phyloP scores from a whole-genome alignment of 108 stramenopile genomes.

The Chaetoceros tenuissimus region DNA sequence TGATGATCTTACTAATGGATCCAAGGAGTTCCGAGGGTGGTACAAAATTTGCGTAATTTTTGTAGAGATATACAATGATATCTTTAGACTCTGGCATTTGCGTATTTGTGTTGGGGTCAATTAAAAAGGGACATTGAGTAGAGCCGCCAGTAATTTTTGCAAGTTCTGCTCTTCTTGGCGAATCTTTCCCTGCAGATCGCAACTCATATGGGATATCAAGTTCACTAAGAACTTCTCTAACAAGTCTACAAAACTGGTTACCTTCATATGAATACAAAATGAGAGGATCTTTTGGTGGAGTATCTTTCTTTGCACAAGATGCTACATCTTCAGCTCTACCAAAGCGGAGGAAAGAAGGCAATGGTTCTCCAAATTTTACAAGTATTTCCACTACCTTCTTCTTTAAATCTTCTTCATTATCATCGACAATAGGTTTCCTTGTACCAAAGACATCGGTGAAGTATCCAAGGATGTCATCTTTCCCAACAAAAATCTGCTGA shows the following conservation, averaged over 20 bases:
- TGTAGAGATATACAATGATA: constrained; percentile 75
- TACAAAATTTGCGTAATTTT: constrained; percentile 60
- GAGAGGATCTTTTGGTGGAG: constrained; percentile 18
- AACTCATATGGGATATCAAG: constrained; percentile 77
- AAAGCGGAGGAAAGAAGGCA: constrained; percentile 12
- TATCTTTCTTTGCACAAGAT: background rate
- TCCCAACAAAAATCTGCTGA: constrained; percentile 25
- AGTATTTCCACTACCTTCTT: constrained; percentile 7
- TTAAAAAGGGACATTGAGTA: constrained; percentile 74
- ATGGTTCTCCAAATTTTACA: background rate
- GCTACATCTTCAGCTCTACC: constrained; percentile 18
- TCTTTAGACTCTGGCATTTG: constrained; percentile 71
- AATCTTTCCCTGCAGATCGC: constrained; percentile 61
- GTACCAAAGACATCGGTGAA: constrained; percentile 29
- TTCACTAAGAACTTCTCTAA: constrained; percentile 83
- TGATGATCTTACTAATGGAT: constrained; percentile 32
- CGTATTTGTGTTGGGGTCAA: constrained; percentile 80
- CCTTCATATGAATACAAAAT: constrained; percentile 64
- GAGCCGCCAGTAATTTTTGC: constrained; percentile 57
- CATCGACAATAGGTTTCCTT: background rate
- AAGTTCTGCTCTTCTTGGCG: constrained; percentile 65
- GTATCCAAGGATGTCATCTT: constrained; percentile 45
- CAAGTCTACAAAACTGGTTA: constrained; percentile 80
- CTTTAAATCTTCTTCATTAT: constrained; percentile 1
- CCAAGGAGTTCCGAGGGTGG: constrained; percentile 54